Conservation (phyloP, 768 basidiomycete species). For the Kwoniella botswanensis region DNA sequence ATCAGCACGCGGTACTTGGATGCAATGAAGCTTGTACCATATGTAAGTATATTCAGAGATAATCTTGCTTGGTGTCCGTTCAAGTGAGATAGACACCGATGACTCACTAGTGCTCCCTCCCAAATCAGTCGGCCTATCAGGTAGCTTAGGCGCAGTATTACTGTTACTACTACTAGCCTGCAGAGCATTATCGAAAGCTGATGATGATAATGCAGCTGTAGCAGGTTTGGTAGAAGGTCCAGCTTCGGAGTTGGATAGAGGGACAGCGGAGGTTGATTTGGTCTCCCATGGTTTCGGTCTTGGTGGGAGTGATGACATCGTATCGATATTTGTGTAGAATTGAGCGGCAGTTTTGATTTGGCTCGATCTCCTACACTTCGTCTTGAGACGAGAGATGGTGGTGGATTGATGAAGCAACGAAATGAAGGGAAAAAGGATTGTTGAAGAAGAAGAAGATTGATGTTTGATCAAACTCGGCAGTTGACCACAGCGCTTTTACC, state of each 20-base stretch:
- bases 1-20: not conserved
- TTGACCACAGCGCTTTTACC: no score
- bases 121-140: constrained; percentile 48
- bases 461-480: no score
- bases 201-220: constrained; percentile 13
- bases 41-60: no score
- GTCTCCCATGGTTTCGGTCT: constrained; percentile 48
- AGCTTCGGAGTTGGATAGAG: constrained; percentile 5
- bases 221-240: constrained; percentile 10
- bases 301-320: constrained; percentile 40
- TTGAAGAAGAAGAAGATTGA: no score
- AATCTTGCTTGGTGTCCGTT: no score
- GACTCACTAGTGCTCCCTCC: constrained; percentile 12
- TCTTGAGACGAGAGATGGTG: no score
- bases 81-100: not conserved
- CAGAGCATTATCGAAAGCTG: constrained; percentile 43
- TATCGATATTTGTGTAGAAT: not conserved
- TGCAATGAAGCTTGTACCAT: no score
- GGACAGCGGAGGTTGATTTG: constrained; percentile 9
- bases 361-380: no score
- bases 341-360: no score
- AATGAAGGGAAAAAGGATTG: no score
- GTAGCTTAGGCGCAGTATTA: constrained; percentile 32
- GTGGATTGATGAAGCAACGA: no score
- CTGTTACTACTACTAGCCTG: constrained; percentile 25